Evolutionary conservation across 805 yeast species (phyloP).

Genomic region (Suhomyces tanzawaensis): DNA sequence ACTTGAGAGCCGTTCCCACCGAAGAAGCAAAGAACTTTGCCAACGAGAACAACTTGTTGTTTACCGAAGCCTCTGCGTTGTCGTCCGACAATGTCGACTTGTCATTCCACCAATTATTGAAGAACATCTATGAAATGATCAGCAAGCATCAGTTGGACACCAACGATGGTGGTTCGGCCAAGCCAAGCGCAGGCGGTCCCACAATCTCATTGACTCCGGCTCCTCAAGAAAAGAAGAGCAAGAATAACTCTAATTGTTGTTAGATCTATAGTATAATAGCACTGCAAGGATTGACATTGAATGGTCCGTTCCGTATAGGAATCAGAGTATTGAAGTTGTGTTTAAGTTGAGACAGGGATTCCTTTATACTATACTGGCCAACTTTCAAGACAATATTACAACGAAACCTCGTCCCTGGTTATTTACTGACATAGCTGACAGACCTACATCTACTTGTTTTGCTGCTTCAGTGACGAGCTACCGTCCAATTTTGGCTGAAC

Average conservation of each 20-base stretch:
- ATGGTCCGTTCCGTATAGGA: not conserved
- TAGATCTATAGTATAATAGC: conserved; percentile 24
- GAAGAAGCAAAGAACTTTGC: conserved; percentile 97
- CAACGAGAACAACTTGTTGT: conserved; percentile 83
- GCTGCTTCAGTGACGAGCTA: too few relatives aligned
- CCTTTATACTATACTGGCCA: too few relatives aligned
- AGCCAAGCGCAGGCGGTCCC: conserved; percentile 74
- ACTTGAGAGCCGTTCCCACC: conserved; percentile 93
- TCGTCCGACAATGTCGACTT: conserved; percentile 92
- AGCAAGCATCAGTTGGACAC: conserved; percentile 89
- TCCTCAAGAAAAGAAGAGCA: conserved; percentile 71
- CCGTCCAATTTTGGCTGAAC: too few relatives aligned
- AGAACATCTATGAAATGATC: conserved; percentile 92
- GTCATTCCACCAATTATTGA: conserved; percentile 89
- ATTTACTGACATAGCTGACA: too few relatives aligned
- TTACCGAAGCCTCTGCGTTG: conserved; percentile 94
- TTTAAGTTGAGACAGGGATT: too few relatives aligned
- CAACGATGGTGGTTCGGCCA: conserved; percentile 57
- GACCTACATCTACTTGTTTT: too few relatives aligned
- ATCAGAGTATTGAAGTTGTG: too few relatives aligned
- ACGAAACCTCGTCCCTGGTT: too few relatives aligned
- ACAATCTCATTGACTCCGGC: conserved; percentile 91
- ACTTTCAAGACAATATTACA: too few relatives aligned
- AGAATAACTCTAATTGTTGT: conserved; percentile 68
- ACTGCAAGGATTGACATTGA: not conserved